phyloP scores from a whole-genome alignment of 805 yeast genomes.

The Lachancea mirantina region DNA sequence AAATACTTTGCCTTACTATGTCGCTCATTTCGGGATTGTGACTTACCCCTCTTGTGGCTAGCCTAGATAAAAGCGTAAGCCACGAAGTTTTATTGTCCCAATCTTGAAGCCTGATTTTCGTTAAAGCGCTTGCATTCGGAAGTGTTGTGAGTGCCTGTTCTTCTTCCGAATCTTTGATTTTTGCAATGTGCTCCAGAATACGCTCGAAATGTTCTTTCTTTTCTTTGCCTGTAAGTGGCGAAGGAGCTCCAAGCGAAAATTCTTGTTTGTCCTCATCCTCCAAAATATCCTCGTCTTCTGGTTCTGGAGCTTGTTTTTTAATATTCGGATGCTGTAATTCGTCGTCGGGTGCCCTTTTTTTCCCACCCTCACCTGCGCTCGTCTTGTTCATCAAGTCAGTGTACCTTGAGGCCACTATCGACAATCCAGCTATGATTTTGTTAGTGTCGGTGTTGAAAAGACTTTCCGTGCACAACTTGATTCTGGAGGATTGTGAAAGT shows the following conservation, averaged over 20 bases:
- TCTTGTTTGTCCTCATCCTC: slow-evolving; percentile 12
- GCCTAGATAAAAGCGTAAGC: slow-evolving; percentile 64
- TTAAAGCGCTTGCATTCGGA: slow-evolving; percentile 6
- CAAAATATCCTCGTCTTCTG: slow-evolving; percentile 10
- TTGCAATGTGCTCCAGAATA: slow-evolving; percentile 37
- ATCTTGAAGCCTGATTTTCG: slow-evolving; percentile 32
- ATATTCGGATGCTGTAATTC: background rate
- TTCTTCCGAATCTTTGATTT: slow-evolving; percentile 16
- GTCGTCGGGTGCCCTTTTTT: slow-evolving; percentile 16
- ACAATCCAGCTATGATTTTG: slow-evolving; percentile 56
- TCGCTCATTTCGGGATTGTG: slow-evolving; percentile 43
- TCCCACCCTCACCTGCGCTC: slow-evolving; percentile 5
- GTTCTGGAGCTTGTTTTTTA: slow-evolving; percentile 6
- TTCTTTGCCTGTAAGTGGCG: slow-evolving; percentile 42
- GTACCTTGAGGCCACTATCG: slow-evolving; percentile 64
- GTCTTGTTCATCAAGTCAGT: slow-evolving; percentile 35
- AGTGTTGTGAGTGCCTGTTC: slow-evolving; percentile 8
- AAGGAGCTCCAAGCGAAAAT: slow-evolving; percentile 36
- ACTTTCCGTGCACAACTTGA: slow-evolving; percentile 60
- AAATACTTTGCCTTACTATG: slow-evolving; percentile 60
- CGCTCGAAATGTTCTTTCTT: slow-evolving; percentile 51
- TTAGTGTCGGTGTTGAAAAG: slow-evolving; percentile 46
- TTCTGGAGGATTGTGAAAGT: slow-evolving; percentile 57
- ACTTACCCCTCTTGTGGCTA: slow-evolving; percentile 74
- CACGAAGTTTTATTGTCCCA: slow-evolving; percentile 67